Percentiles rank a stretch among this genome's conserved stretches.
Evolutionary conservation across 345 rosid species (phyloP).

Genomic region (Populus davidiana): DNA sequence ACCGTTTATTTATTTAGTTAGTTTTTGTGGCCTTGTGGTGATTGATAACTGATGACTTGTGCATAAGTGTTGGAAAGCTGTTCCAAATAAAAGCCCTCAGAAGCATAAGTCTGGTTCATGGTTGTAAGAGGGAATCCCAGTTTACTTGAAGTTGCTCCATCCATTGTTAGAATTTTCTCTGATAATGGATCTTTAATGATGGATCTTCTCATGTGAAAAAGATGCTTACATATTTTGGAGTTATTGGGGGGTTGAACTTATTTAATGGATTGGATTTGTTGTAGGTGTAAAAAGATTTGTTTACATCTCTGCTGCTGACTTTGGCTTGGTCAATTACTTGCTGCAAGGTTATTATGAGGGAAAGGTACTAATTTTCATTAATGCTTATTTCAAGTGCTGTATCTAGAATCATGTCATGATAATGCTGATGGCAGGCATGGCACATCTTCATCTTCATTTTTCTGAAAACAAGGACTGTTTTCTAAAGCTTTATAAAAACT

Average conservation of each 20-base stretch:
- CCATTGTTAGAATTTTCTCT: neutral
- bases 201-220: neutral
- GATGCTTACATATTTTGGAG: neutral
- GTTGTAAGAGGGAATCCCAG: neutral
- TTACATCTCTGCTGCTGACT: conserved; percentile 90
- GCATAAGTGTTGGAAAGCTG: neutral
- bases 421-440: neutral
- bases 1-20: neutral
- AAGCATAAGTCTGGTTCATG: neutral
- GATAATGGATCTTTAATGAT: neutral
- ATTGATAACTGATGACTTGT: neutral
- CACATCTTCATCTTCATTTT: neutral
- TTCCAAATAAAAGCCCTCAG: neutral
- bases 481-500: neutral
- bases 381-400: neutral
- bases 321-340: conserved; percentile 73
- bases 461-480: neutral
- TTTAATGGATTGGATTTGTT: neutral
- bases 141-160: neutral
- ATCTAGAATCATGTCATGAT: neutral
- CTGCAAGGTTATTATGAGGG: conserved; percentile 89
- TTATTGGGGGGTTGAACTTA: neutral
- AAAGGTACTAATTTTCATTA: conserved; percentile 46
- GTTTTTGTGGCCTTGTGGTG: neutral
- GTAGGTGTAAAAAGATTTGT: conserved; percentile 88